Base-by-base conservation (phyloP, 306 rosid genomes). In the Vachellia collinsii region DNA sequence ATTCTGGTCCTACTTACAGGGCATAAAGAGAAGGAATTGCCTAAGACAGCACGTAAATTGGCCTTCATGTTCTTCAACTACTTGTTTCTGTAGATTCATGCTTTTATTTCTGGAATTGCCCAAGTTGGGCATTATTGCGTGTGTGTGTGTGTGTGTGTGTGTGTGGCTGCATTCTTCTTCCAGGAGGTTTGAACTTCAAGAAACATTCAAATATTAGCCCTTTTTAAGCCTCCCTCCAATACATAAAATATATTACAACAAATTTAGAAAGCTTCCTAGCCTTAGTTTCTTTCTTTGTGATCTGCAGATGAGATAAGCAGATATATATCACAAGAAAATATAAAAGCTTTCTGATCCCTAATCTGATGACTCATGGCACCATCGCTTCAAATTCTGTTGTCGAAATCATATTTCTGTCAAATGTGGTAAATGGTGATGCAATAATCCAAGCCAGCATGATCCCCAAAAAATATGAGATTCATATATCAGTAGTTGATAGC, bases 401-500 rank as follows among this genome's bases (percentile, higher is more conserved):
- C 7, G 11, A 25, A 23, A 25, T 61, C 2, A 38, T 16, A 47
- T 4, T 38, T 41, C 10, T 29, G 68, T 29, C 41, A 25, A 0
- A 29, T 34, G 37, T 14, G 65, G 11, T 59, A 6, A 59, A 16
- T 14, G 65, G 11, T 59, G 16, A 59, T 29, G 68, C 39, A 12
- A 29, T 4, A 6, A 29, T 62, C 68, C 68, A 29, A 29, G 13
- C 41, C 34, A 1, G n/a, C 2, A 4, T 1, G 8, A 41, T 62
- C n/a, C 17, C 46, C 69, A 37, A 37, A 36, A 36, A 36, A 13
- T 5, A 34, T 37, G 3, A 36, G 63, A 75, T 75, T 81, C 77
- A 78, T 2, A 65, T 39, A 42, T 81, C 84, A 81, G 74, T 22
- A 70, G 74, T 8, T 22, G 38, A 87, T 61, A 72, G 84, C 81